Conservation (phyloP, 805 yeast genomes). For the Saturnispora hagleri region DNA sequence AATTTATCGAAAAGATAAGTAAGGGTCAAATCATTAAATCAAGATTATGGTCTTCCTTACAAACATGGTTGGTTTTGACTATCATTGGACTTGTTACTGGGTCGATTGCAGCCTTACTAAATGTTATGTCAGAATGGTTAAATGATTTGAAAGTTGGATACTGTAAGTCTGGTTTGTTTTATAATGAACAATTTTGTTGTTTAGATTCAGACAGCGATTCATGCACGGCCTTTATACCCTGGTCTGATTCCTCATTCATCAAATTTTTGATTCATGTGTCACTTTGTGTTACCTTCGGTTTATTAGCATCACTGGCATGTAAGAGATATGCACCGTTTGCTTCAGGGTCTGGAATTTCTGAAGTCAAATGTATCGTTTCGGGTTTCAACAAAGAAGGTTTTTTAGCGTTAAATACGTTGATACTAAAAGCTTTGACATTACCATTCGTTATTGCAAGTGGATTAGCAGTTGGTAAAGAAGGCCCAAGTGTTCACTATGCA, state of each 20-base stretch:
- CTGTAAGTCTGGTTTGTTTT: conserved; percentile 60
- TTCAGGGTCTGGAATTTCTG: conserved; percentile 96
- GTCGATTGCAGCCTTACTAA: conserved; percentile 69
- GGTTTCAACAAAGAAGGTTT: conserved; percentile 81
- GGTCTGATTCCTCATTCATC: conserved; percentile 40
- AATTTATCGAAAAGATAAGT: conserved; percentile 10
- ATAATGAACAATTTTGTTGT: conserved; percentile 76
- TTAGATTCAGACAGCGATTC: conserved; percentile 43
- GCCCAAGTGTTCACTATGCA: conserved; percentile 97
- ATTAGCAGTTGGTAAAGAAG: conserved; percentile 91
- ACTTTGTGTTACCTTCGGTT: conserved; percentile 54
- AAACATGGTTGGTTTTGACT: conserved; percentile 68
- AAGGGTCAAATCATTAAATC: conserved; percentile 7
- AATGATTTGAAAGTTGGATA: conserved; percentile 71
- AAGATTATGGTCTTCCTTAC: conserved; percentile 27
- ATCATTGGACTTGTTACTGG: conserved; percentile 74
- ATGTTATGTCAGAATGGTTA: conserved; percentile 80
- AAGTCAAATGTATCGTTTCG: conserved; percentile 86
- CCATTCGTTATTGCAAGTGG: conserved; percentile 94
- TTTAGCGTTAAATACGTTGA: conserved; percentile 59
- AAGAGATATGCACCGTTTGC: conserved; percentile 74
- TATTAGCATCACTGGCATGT: conserved; percentile 60
- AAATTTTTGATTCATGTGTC: conserved; percentile 52
- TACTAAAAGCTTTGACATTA: conserved; percentile 68
- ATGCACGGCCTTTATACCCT: conserved; percentile 63